Base-by-base conservation (phyloP, 495 filamentous ascomycete genomes). In the Aspergillus mulundensis region DNA sequence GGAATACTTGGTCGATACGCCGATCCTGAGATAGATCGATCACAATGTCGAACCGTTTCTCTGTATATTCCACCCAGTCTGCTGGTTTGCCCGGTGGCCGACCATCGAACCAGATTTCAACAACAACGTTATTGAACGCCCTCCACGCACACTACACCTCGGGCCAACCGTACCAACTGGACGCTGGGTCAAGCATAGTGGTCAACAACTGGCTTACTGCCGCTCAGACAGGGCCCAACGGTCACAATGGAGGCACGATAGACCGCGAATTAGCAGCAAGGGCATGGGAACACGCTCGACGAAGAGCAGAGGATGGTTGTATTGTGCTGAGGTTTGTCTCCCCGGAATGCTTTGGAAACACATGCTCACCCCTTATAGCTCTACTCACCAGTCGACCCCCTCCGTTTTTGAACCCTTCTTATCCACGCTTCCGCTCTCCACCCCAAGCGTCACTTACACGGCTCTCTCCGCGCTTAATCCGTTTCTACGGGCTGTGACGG, bases 231-330 rank as follows among this genome's bases (percentile, higher is more conserved):
- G 80, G 83, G 44, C 78, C 79, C 0, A 84, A 89, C 62, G 89
- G 87, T 24, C 80, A 78, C 14, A 73, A 73, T 36, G 90, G 89
- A 23, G 90, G 89, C 20, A 88, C 86, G 0, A 81, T 97, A 36
- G 94, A 98, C 64, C 74, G 79, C 52, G 85, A 89, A 20, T 65
- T 98, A 52, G 90, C 88, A 1, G 77, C 84, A 15, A 81, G 90
- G 64, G 94, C 91, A 24, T 98, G 94, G 94, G 94, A 98, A 73
- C 94, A 98, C 81, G 94, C 95, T 50, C 81, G 94, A 59, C 81
- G 94, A 44, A 83, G 94, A 74, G 94, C 94, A 38, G 94, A 98
- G 67, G 94, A 98, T 76, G 93, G 91, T 12, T 96, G 91, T 65
- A 89, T 98, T 57, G 77, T 96, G 50, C 72, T 98, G 59, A 86